Conservation (phyloP, 2,329 filamentous ascomycete genomes). For the Fonsecaea erecta region DNA sequence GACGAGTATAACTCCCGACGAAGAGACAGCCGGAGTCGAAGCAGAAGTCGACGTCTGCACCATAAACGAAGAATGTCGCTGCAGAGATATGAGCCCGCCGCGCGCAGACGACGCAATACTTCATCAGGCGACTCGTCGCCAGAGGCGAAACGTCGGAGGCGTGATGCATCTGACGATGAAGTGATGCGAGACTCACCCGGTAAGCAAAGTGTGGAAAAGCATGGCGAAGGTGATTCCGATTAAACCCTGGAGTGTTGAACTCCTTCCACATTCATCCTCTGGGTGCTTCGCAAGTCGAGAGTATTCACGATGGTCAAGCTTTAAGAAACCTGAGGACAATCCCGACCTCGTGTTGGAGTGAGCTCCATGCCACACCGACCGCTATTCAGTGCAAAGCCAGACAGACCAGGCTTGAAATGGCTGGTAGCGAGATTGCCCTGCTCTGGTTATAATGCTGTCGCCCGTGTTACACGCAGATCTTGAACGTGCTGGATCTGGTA, state of each 20-base stretch:
- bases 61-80: constrained; percentile 52
- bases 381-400: background rate
- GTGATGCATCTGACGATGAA: constrained; percentile 39
- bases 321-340: background rate
- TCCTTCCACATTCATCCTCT: background rate
- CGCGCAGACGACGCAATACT: constrained; percentile 48
- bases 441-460: background rate
- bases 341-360: background rate
- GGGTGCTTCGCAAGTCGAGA: background rate
- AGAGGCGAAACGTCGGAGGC: constrained; percentile 49
- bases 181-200: constrained; percentile 12
- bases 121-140: constrained; percentile 48
- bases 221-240: constrained; percentile 40
- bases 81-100: constrained; percentile 51
- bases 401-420: background rate
- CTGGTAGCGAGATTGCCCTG: background rate
- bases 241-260: constrained; percentile 8
- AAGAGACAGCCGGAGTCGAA: constrained; percentile 40
- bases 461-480: background rate
- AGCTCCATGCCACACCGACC: background rate
- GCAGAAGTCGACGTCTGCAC: constrained; percentile 41
- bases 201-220: constrained; percentile 18
- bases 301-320: background rate
- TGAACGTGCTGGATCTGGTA: background rate
- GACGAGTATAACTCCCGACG: constrained; percentile 43